These are phyloP conservation scores for Berberis thunbergii DNA, from an alignment of 164 flowering plant species.

Conservation along the genomic window DNA sequence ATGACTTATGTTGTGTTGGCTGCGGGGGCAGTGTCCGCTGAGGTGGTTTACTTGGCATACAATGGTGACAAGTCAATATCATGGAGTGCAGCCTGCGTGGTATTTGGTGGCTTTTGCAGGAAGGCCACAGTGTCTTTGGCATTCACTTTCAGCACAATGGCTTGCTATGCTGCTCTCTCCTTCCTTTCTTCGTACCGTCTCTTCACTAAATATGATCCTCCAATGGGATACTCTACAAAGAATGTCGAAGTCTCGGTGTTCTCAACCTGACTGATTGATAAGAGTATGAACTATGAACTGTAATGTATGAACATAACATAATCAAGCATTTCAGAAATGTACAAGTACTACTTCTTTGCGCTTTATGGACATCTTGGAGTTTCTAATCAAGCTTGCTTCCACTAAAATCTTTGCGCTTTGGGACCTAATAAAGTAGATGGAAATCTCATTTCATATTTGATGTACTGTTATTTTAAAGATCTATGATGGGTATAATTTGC, in stretches of 20 bases:
- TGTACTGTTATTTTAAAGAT: too few species aligned
- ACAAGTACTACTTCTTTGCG: too few species aligned
- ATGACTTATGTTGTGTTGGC: constrained; percentile 63
- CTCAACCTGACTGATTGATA: background rate
- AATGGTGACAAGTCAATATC: constrained; percentile 58
- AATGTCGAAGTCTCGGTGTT: constrained; percentile 2
- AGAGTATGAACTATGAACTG: too few species aligned
- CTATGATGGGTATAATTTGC: too few species aligned
- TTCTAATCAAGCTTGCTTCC: too few species aligned
- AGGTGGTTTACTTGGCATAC: constrained; percentile 58
- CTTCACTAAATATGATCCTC: constrained; percentile 66
- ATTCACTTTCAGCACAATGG: constrained; percentile 45
- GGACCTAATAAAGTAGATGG: too few species aligned
- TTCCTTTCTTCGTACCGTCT: constrained; percentile 78
- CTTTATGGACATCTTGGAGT: too few species aligned
- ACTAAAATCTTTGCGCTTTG: too few species aligned
- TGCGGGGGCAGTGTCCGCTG: constrained; percentile 63
- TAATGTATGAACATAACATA: too few species aligned
- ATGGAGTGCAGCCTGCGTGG: constrained; percentile 56
- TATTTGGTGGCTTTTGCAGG: constrained; percentile 51
- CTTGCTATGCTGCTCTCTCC: constrained; percentile 52
- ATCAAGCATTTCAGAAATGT: too few species aligned
- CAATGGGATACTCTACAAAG: constrained; percentile 14
- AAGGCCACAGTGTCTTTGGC: constrained; percentile 50
- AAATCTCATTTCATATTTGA: too few species aligned